These are phyloP conservation scores for Saccharomycodes ludwigii DNA, from an alignment of 805 yeast genomes.

Conservation along the genomic window DNA sequence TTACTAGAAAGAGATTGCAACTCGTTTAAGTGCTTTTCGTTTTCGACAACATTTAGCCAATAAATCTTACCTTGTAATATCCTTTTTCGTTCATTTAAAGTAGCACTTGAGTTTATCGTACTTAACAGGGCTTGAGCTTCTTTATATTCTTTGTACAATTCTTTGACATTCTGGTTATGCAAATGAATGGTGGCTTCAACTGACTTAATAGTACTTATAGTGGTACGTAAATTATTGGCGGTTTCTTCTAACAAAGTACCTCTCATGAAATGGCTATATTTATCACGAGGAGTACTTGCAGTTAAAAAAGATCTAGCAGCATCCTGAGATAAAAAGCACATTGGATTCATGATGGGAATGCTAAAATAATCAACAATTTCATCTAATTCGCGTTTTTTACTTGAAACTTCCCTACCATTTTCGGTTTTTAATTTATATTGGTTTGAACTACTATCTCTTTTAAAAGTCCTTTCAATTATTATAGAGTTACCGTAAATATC, in stretches of 20 bases:
- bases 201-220: constrained; percentile 23
- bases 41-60: constrained; percentile 31
- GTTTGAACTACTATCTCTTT: constrained; percentile 35
- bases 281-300: constrained; percentile 55
- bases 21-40: no score
- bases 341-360: constrained; percentile 77
- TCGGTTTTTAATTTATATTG: constrained; percentile 44
- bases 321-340: constrained; percentile 88
- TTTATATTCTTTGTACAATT: constrained; percentile 28
- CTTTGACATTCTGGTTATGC: constrained; percentile 28
- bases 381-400: constrained; percentile 52
- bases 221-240: constrained; percentile 35
- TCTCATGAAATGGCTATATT: constrained; percentile 66
- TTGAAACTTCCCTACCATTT: constrained; percentile 40
- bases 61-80: constrained; percentile 34
- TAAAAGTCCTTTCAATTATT: constrained; percentile 54
- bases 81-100: constrained; percentile 27
- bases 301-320: constrained; percentile 85
- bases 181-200: constrained; percentile 30
- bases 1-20: no score
- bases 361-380: constrained; percentile 58
- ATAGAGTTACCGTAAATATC: constrained; percentile 59
- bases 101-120: constrained; percentile 29
- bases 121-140: constrained; percentile 30
- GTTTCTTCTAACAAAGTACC: constrained; percentile 68